Conservation (phyloP, 108 stramenopile species). For the Pseudonitzschia pungens region DNA sequence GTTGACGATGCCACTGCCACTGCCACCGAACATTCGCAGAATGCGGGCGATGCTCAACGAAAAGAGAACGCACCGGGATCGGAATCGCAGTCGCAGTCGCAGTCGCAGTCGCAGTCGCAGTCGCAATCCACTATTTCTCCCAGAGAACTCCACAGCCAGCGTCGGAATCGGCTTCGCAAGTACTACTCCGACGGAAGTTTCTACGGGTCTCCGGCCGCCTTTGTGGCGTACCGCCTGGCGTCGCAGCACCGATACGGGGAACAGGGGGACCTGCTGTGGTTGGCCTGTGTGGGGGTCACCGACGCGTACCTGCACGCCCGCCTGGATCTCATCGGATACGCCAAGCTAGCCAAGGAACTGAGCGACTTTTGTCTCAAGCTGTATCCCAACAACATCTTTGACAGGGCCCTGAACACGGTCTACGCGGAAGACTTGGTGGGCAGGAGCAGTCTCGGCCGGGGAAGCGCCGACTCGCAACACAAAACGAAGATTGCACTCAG, state of each 20-base stretch:
- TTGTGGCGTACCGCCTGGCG: conserved; percentile 61
- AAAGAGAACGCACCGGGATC: conserved; percentile 11
- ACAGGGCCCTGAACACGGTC: conserved; percentile 56
- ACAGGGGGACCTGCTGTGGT: conserved; percentile 71
- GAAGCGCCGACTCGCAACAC: neutral
- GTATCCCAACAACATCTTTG: conserved; percentile 67
- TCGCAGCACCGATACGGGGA: conserved; percentile 70
- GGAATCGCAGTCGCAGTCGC: neutral
- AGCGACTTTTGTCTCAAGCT: conserved; percentile 51
- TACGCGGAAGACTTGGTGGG: conserved; percentile 72
- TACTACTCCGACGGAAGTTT: conserved; percentile 76
- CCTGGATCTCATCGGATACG: conserved; percentile 69
- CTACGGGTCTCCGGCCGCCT: conserved; percentile 70
- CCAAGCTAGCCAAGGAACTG: conserved; percentile 53
- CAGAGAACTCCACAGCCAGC: conserved; percentile 58
- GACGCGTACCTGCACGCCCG: conserved; percentile 75
- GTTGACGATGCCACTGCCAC: conserved; percentile 25
- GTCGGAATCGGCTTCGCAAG: conserved; percentile 59
- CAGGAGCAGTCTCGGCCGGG: neutral
- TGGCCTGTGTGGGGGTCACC: conserved; percentile 82
- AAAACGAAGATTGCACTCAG: conserved; percentile 65
- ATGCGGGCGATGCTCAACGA: conserved; percentile 8
- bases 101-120: conserved; percentile 1
- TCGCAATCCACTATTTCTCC: conserved; percentile 33
- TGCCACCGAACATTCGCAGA: conserved; percentile 17